These are phyloP conservation scores for Phytophthora podocarpi DNA, from an alignment of 352 stramenopile species.

Conservation along the genomic window DNA sequence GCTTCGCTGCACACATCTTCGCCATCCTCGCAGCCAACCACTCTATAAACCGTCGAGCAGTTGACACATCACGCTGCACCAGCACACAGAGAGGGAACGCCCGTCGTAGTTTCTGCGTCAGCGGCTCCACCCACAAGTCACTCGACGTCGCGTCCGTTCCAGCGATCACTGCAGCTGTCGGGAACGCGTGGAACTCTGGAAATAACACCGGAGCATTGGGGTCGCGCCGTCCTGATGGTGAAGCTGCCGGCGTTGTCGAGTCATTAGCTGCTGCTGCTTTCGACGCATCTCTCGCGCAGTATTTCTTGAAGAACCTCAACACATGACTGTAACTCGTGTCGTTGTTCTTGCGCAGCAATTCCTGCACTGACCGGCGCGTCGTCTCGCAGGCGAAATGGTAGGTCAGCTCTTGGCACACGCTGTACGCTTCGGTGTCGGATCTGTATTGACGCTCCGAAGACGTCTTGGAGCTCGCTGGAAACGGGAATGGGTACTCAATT, in stretches of 20 bases:
- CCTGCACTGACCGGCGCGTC: slow-evolving; percentile 52
- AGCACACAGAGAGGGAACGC: slow-evolving; percentile 73
- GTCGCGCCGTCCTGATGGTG: slow-evolving; percentile 13
- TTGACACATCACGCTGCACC: slow-evolving; percentile 56
- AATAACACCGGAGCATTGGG: slow-evolving; percentile 39
- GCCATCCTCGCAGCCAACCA: slow-evolving; percentile 67
- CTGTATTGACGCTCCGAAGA: slow-evolving; percentile 6
- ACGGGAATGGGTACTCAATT: slow-evolving; percentile 25
- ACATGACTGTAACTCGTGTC: slow-evolving; percentile 70
- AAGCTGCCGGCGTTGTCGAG: neutral
- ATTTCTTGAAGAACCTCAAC: slow-evolving; percentile 63
- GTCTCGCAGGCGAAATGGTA: slow-evolving; percentile 71
- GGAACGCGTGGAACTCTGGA: slow-evolving; percentile 53
- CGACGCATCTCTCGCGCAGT: slow-evolving; percentile 30
- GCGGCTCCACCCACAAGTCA: slow-evolving; percentile 74
- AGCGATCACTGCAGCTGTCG: slow-evolving; percentile 66
- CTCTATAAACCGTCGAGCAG: slow-evolving; percentile 65
- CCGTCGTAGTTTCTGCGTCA: slow-evolving; percentile 68
- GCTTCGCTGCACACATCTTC: slow-evolving; percentile 35
- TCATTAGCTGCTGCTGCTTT: neutral
- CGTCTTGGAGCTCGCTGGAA: slow-evolving; percentile 13
- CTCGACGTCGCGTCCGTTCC: slow-evolving; percentile 76
- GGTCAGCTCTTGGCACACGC: slow-evolving; percentile 61
- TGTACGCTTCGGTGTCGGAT: slow-evolving; percentile 47
- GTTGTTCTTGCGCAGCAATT: slow-evolving; percentile 71